Conservation (phyloP, 2,329 filamentous ascomycete genomes). For the Trichoderma sp. region DNA sequence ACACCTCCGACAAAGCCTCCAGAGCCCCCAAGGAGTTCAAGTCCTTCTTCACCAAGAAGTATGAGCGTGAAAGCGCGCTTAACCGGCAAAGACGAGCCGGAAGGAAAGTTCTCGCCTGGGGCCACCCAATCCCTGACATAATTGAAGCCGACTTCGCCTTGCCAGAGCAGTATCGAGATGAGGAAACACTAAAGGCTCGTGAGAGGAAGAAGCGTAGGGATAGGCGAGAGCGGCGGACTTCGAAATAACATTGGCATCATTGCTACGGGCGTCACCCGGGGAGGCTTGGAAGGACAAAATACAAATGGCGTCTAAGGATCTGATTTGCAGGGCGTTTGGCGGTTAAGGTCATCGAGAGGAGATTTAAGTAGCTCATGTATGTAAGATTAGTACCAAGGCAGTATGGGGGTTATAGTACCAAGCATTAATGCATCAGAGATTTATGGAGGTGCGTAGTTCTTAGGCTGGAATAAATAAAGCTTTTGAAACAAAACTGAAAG, state of each 20-base stretch:
- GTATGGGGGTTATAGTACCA: not conserved
- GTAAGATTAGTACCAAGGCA: not conserved
- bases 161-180: slow-evolving; percentile 63
- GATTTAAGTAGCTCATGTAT: not conserved
- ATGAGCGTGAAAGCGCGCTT: slow-evolving; percentile 79
- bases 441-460: not conserved
- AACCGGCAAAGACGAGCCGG: slow-evolving; percentile 69
- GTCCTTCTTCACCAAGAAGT: slow-evolving; percentile 83
- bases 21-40: slow-evolving; percentile 63
- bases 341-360: slow-evolving; percentile 5
- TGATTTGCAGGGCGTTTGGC: slow-evolving; percentile 22
- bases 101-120: slow-evolving; percentile 76
- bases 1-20: slow-evolving; percentile 37
- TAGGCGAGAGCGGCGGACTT: slow-evolving; percentile 52
- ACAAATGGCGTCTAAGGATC: slow-evolving; percentile 12
- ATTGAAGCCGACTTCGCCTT: slow-evolving; percentile 71
- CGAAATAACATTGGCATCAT: slow-evolving; percentile 24
- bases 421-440: not conserved
- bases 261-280: not conserved
- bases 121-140: slow-evolving; percentile 74
- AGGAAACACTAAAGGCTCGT: slow-evolving; percentile 57
- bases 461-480: not conserved
- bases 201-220: slow-evolving; percentile 64
- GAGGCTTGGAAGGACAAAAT: not conserved
- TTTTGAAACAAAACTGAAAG: not conserved